These are phyloP conservation scores for Eucalyptus erythrocorys DNA, from an alignment of 345 rosid genomes.

Conservation along the genomic window DNA sequence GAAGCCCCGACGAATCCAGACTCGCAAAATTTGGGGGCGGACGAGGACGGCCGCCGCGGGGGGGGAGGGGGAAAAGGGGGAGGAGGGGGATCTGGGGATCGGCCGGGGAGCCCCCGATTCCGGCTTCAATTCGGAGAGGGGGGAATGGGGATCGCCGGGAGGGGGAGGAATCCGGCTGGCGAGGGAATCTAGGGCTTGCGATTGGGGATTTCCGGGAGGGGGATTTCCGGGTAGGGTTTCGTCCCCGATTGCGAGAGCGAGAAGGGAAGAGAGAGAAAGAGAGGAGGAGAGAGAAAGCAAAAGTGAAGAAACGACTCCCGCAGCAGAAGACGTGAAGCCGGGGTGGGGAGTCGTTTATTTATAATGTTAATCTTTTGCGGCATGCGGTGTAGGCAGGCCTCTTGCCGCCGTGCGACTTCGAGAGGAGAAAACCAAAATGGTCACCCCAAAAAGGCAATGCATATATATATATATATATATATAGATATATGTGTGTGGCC, in stretches of 20 bases:
- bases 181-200: constrained; percentile 10
- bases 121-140: not conserved
- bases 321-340: not conserved
- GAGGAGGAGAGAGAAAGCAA: too few species aligned
- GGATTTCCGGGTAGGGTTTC: not conserved
- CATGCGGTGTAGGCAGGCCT: not conserved
- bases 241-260: not conserved
- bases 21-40: not conserved
- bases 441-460: not conserved
- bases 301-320: not conserved
- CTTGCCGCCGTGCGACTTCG: not conserved
- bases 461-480: too few species aligned
- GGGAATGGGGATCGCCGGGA: not conserved
- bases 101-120: not conserved
- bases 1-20: not conserved
- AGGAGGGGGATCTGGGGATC: not conserved
- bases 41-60: not conserved
- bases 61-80: rapidly evolving
- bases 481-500: too few species aligned
- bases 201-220: not conserved
- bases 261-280: not conserved
- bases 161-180: not conserved
- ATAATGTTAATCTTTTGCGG: not conserved
- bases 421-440: not conserved
- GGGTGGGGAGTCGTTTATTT: not conserved